Base-by-base conservation (phyloP, 78 protist species). In the Cavenderia fasciculata region DNA sequence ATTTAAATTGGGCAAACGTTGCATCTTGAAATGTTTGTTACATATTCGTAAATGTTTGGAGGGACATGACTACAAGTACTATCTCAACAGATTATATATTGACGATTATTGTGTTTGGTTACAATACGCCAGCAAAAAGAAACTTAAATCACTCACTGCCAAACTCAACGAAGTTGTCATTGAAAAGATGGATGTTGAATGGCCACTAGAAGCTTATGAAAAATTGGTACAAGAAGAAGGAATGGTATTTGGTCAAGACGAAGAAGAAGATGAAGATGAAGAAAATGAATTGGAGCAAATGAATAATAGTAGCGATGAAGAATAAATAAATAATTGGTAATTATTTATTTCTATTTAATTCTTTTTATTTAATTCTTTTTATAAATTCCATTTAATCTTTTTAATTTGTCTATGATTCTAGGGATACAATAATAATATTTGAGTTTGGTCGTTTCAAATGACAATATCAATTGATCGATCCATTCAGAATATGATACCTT, bases 61-160 rank as follows among this genome's bases (percentile, higher is more conserved):
- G 44, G 12, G 57, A 7, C 75, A 70, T n/a, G 90, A 82, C 10
- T 63, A 66, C 31, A 82, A 82, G 56, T 68, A 68, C 18, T 82
- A 65, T 41, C 65, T 82, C 44, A 82, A 82, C 57, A 68, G 90
- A 62, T 36, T 82, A 8, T 65, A 57, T 43, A 82, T 82, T 34
- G 90, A 82, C 56, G 90, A 82, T 40, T 82, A 82, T 57, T 82
- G 90, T 82, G 75, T 82, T 52, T 82, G 90, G 90, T 43, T 82
- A 33, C 90, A 82, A 57, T 47, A 82, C 44, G 90, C 90, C 3
- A 56, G 19, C 41, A 68, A 65, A 47, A 82, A 82, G 78, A 49
- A 57, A 54, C 44, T 82, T 27, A 65, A 68, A 52, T 82, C 90
- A 61, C 47, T 82, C 27, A 70, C 18, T 12, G 31, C n/a, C 23